Evolutionary conservation across 2,329 filamentous ascomycete species (phyloP), one percentile per base, ranked within the genome.

Genomic region (Tolypocladium sp.): DNA sequence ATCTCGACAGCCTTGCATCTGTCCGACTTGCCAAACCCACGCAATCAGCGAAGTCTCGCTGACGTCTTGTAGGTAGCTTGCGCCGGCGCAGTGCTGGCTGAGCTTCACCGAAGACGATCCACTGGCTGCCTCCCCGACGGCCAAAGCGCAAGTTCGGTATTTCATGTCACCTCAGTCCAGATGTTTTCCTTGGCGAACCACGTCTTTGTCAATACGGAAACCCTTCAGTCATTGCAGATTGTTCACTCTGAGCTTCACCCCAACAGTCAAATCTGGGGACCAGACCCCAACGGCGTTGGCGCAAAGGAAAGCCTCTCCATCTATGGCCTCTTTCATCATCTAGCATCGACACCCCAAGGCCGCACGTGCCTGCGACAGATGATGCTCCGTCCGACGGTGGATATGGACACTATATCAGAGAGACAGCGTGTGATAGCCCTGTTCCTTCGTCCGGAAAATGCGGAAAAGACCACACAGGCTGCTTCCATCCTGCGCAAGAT

Each of bases 151-250:
- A 70, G 82, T 15, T 51, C 61, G 13, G 56, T 64, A 49, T 89
- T 89, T 64, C 79, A 77, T 8, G 77, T 96, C 33, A 77, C 73
- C 30, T 80, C 78, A 1, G 73, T 97, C 13, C 82, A 89, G 67
- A 92, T 91, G 84, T 92, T 95, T 71, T 87, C 82, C 38, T 76
- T 96, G 30, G 72, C 74, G 42, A 70, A 79, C 58, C 76, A 76
- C 56, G 91, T 93, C 86, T 91, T 94, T 67, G 79, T 97, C 64
- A 94, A 91, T 65, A 77, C 82, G 2, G 91, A 97, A 68, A 90
- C 92, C 0, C 76, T 97, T 49, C 74, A 84, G 17, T 92, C 92
- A 1, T 80, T 99, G 10, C 93, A 97, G 66, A 90, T 99, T 35
- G 79, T 96, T 33, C 87, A 89, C 58, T 85, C 88, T 1, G 92